Conservation (phyloP, 108 stramenopile species). For the Epipyxis sp. region DNA sequence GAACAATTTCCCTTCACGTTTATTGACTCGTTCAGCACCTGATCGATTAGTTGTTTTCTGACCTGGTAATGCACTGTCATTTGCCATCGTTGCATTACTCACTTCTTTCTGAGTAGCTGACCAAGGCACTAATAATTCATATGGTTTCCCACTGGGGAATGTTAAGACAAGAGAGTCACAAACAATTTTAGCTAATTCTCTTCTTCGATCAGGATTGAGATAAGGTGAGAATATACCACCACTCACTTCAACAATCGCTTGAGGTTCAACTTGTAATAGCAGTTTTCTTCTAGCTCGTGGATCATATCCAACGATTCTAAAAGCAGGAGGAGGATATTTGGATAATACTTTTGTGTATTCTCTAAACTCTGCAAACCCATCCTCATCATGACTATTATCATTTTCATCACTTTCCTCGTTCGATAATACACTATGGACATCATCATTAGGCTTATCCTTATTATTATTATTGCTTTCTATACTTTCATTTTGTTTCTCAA, state of each 20-base stretch:
- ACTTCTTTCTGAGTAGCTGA: background rate
- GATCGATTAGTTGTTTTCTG: background rate
- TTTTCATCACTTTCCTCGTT: background rate
- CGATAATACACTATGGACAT: background rate
- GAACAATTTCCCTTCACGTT: conserved; percentile 8
- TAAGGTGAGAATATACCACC: conserved; percentile 23
- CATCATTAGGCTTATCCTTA: background rate
- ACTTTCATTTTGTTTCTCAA: background rate
- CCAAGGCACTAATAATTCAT: conserved; percentile 21
- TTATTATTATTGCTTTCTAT: background rate
- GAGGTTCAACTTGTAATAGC: background rate
- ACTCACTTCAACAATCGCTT: conserved; percentile 18
- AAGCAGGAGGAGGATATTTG: background rate
- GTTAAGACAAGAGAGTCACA: conserved; percentile 13
- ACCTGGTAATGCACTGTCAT: background rate
- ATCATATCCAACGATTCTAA: conserved; percentile 28
- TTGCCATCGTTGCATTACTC: background rate
- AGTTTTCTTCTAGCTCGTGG: conserved; percentile 19
- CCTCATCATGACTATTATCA: background rate
- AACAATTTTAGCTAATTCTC: conserved; percentile 7
- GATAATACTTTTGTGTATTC: background rate
- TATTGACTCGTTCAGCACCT: background rate
- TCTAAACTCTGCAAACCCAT: background rate
- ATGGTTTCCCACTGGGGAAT: background rate
- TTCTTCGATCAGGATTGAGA: conserved; percentile 16